Evolutionary conservation across 2,329 filamentous ascomycete genomes (phyloP).

Genomic region (Beauveria sp.): DNA sequence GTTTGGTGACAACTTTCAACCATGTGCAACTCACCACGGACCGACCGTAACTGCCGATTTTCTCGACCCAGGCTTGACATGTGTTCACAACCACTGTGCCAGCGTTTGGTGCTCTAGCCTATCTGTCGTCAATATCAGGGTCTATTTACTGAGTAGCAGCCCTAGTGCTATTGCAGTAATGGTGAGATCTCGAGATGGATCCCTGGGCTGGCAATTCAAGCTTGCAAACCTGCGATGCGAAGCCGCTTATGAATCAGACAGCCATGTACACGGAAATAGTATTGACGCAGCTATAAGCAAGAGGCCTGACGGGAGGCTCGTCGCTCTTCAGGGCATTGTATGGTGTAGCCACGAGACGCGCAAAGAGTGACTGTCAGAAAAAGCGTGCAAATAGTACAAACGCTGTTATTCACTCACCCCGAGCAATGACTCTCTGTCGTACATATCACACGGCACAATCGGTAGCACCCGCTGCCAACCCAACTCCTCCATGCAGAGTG

Average conservation of each 20-base stretch:
- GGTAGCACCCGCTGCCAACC: not conserved
- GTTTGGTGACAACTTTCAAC: not conserved
- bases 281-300: not conserved
- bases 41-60: not conserved
- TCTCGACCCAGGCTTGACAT: too few species aligned
- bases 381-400: not conserved
- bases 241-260: not conserved
- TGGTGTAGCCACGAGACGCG: not conserved
- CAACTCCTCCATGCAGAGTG: not conserved
- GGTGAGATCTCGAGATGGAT: not conserved
- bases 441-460: not conserved
- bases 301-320: not conserved
- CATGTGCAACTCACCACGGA: not conserved
- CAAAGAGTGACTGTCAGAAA: not conserved
- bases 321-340: not conserved
- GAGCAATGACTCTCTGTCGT: not conserved
- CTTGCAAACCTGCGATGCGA: not conserved
- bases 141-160: too few species aligned
- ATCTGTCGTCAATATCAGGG: too few species aligned
- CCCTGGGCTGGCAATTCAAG: not conserved
- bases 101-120: too few species aligned
- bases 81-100: too few species aligned
- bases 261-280: not conserved
- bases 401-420: not conserved
- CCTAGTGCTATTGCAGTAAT: not conserved